These are phyloP conservation scores for Raddia guianensis DNA, from an alignment of 176 grass and related monocot species.

Conservation along the genomic window DNA sequence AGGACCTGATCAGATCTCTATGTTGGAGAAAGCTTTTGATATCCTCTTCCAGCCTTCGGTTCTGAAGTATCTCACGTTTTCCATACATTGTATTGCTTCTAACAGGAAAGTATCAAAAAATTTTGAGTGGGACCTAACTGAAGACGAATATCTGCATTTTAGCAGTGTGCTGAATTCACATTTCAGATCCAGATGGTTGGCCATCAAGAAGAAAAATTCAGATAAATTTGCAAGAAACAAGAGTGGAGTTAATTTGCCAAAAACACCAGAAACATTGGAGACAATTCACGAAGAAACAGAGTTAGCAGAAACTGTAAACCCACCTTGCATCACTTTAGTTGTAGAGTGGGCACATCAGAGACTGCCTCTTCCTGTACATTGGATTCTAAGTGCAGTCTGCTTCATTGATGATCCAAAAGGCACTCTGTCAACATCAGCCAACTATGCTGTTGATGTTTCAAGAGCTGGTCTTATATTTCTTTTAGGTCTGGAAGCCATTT, in stretches of 20 bases:
- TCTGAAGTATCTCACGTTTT: conserved; percentile 76
- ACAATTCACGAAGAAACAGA: conserved; percentile 86
- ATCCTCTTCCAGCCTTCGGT: conserved; percentile 61
- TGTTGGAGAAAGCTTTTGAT: conserved; percentile 70
- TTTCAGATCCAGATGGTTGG: conserved; percentile 86
- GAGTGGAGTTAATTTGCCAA: conserved; percentile 22
- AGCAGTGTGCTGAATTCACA: conserved; percentile 72
- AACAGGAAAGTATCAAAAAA: conserved; percentile 46
- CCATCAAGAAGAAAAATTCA: conserved; percentile 66
- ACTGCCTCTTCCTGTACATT: conserved; percentile 75
- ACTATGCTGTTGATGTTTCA: conserved; percentile 52
- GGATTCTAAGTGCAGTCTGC: conserved; percentile 90
- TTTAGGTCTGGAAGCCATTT: conserved; percentile 77
- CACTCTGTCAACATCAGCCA: conserved; percentile 27
- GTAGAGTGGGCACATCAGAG: conserved; percentile 81
- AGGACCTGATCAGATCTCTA: conserved; percentile 64
- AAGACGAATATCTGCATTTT: conserved; percentile 75
- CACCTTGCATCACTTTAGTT: conserved; percentile 51
- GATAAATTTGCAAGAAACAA: conserved; percentile 48
- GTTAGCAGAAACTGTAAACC: conserved; percentile 45
- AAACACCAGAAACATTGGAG: conserved; percentile 55
- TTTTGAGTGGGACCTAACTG: conserved; percentile 67
- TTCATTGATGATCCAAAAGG: conserved; percentile 60
- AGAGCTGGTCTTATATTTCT: conserved; percentile 82
- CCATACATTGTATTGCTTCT: conserved; percentile 52